phyloP scores from a whole-genome alignment of 108 stramenopile genomes.

The Poteriospumella lacustris region DNA sequence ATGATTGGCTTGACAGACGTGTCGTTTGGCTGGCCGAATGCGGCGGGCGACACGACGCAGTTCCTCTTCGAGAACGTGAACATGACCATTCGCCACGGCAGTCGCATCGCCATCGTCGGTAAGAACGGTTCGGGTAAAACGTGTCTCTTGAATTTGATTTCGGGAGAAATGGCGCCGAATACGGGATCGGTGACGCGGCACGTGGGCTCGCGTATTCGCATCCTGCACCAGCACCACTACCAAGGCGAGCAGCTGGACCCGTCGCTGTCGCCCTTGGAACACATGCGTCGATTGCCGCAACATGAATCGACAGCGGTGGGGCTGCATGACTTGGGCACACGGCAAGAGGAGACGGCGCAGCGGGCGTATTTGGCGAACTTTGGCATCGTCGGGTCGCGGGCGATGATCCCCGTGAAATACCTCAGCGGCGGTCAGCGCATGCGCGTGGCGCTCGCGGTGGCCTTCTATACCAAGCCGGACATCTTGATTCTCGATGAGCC shows the following conservation, averaged over 20 bases:
- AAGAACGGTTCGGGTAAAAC: conserved; percentile 21
- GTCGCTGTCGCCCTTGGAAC: background rate
- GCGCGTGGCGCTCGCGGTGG: conserved; percentile 4
- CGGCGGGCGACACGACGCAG: too few relatives aligned
- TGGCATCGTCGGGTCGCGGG: background rate
- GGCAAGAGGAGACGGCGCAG: conserved; percentile 17
- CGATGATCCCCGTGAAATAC: conserved; percentile 13
- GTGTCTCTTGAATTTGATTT: conserved; percentile 10
- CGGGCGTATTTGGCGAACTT: conserved; percentile 9
- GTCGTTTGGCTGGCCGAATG: conserved; percentile 10
- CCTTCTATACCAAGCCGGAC: conserved; percentile 9
- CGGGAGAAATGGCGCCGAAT: background rate
- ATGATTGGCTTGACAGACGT: background rate
- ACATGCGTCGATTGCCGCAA: conserved; percentile 15
- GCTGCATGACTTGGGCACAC: conserved; percentile 16
- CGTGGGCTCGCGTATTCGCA: background rate
- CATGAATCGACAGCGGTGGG: conserved; percentile 1
- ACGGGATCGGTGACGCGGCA: background rate
- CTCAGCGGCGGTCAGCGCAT: conserved; percentile 16
- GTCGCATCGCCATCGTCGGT: background rate
- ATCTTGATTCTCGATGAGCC: conserved; percentile 23
- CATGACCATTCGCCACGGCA: background rate
- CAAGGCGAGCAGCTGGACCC: conserved; percentile 12
- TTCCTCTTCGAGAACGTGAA: conserved; percentile 7
- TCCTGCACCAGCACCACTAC: conserved; percentile 19